Evolutionary conservation across 805 yeast genomes (phyloP), one percentile per base, ranked within the genome.

Genomic region (Suhomyces sp.): DNA sequence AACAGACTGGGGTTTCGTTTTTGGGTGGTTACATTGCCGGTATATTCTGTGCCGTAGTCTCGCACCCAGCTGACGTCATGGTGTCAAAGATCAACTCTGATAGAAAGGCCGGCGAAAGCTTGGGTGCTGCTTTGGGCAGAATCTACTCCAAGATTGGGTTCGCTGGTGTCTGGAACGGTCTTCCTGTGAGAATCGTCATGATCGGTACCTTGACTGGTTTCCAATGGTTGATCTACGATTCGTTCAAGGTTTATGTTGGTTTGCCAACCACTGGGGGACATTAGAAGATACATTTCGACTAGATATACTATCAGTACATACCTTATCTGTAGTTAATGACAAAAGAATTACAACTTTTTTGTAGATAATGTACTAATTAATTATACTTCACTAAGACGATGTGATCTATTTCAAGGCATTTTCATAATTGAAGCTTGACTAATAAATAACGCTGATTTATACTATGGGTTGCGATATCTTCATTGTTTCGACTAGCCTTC

Each of bases 21-120:
- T 77, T 85, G 47, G 97, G 97, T 71, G 98, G 99, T 69, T 93
- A 93, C 76, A 82, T 93, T 67, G 99, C 98, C 9, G 99, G 98
- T 85, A 86, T 94, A 52, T 83, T 92, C 76, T 93, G 97, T 78
- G 98, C 99, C 6, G 76, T 88, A 49, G 94, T 92, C 15, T 92
- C 97, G 26, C 97, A 94, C 71, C 99, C 99, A 19, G 98, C 98
- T n/a, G 99, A 93, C 72, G 97, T 93, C 33, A 86, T 94, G 96
- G 98, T 93, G 24, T 88, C 96, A 47, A 89, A 91, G 80, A 84
- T 94, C 64, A 92, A 90, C 69, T 80, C 87, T 55, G 91, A 84
- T 62, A 84, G 82, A 63, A 72, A 71, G 66, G 79, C 85, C 33
- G 78, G 78, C 48, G 96, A 91, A 74, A 65, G 87, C 5, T 78